Base-by-base conservation (phyloP, 225 moss, liverwort and hornwort genomes). In the Bryum argenteum region DNA sequence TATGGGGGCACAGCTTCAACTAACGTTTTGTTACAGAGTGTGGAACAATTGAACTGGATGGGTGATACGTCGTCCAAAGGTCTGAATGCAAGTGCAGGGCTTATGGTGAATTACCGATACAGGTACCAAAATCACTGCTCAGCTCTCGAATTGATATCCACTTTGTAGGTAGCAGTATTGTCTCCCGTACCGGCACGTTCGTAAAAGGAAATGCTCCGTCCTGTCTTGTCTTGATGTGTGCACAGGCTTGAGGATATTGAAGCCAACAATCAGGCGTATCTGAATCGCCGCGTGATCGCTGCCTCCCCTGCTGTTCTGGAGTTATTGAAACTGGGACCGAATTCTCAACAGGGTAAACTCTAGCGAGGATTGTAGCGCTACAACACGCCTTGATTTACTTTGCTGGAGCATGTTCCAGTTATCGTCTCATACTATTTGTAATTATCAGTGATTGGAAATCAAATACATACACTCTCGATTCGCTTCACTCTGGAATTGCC, bases 31-130 rank as follows among this genome's bases (percentile, higher is more conserved):
- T 45, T 71, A 52, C 77, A 97, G 96, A 90, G 84, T 81, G 96
- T 93, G 71, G 91, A 97, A 69, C 89, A 89, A 48, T 77, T 97
- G 24, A 93, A 97, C 67, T 97, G 96, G 96, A 91, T 93, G 96
- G 96, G 89, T 66, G 91, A 97, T 72, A 94, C 89, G 37, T 91
- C 96, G 40, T 38, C 51, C 41, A 87, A 91, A 71, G 93, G 96
- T 60, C 81, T 97, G 5, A 73, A 79, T 66, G 20, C 89, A 20
- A 94, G 88, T 89, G 93, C 93, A 24, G 96, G 96, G 17, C 75
- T 97, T 13, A 94, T 94, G 96, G 93, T 97, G 12, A 97, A 97
- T 65, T 97, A 97, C 66, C 84, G 82, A 10, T 97, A 97, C 83
- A 97, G 93, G 96, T 91, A 84, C 33, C 48, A 22, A 56, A 61